Evolutionary conservation across 306 rosid species (phyloP), one percentile per base, ranked within the genome.

Genomic region (Ormosia emarginata): DNA sequence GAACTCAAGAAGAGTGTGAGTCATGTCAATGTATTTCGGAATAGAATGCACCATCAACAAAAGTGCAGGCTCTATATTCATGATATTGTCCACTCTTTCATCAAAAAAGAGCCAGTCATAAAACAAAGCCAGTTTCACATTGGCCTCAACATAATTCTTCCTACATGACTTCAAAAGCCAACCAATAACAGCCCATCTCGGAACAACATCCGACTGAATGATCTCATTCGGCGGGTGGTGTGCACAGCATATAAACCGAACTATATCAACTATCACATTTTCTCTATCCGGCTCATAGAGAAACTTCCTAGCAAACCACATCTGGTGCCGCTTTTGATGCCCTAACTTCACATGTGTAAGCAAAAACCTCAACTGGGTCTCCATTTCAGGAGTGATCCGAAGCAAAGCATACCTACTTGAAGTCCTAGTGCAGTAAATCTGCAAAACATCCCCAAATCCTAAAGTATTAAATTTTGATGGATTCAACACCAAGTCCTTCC

Each of bases 71-170:
- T 94, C 97, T 68, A 94, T 90, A 79, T 91, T 90, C 98, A 94
- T 94, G 44, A 94, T 77, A 50, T 57, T 93, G 66, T 91, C 98
- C 47, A 83, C 76, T 9, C 59, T 85, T 73, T 89, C 90, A 40
- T 93, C 88, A 37, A 89, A 93, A 66, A 91, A 94, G 44, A 94
- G 97, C 98, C 98, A 94, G 81, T 94, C 97, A 84, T 90, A 93
- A 71, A 94, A 87, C 58, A 94, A 84, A 69, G 97, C 94, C 32
- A 94, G 79, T 80, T 90, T 93, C 56, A 70, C 97, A 78, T 71
- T 93, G 13, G 86, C 91, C 69, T 76, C 86, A 24, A 89, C 82
- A 83, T 81, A 71, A 15, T 80, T 87, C 75, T 77, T 93, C 49
- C 83, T 81, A 65, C 97, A 91, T 59, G 47, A 83, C 5, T 79